Base-by-base conservation (phyloP, 495 filamentous ascomycete species). In the Penicillium longicatenatum region DNA sequence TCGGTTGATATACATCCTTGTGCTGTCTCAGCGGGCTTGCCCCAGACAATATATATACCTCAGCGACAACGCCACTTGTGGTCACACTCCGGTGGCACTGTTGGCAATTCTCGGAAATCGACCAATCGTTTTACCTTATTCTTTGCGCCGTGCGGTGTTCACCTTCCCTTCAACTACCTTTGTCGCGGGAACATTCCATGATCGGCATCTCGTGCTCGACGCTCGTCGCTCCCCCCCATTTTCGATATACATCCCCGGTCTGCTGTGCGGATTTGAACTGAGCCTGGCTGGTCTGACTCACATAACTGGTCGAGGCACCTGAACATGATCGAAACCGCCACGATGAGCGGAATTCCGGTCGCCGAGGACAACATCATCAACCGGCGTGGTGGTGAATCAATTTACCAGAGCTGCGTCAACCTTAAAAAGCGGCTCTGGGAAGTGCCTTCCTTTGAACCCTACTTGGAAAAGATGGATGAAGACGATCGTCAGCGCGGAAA, bases 301-400 rank as follows among this genome's bases (percentile, higher is more conserved):
- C 51, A 35, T 56, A 55, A 33, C 37, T 35, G 53, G 57, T 60
- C 52, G 63, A 70, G 59, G 65, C 57, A 60, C 59, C 51, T 60
- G 61, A 62, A 67, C 26, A 77, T 77, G 75, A 70, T 69, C 61
- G 73, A 75, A 49, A 57, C 70, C 63, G 68, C 67, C 56, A 55
- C 61, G 35, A 65, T 70, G 60, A 74, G 62, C 60, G 82, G 81
- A 60, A 85, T 81, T 50, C 85, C 82, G 45, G 82, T 92, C 55
- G 86, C 89, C 35, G 88, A 88, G 64, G 82, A 89, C 71, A 96
- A 93, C 69, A 95, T 98, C 73, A 95, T 98, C 78, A 98, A 98
- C 73, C 88, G 89, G 67, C 86, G 84, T 57, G 95, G 92, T 71
- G 93, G 94, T 68, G 89, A 91, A 60, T 96, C 92, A 20, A 85